Evolutionary conservation across 306 rosid genomes (phyloP).

Genomic region (Chamaecrista fasciculata): DNA sequence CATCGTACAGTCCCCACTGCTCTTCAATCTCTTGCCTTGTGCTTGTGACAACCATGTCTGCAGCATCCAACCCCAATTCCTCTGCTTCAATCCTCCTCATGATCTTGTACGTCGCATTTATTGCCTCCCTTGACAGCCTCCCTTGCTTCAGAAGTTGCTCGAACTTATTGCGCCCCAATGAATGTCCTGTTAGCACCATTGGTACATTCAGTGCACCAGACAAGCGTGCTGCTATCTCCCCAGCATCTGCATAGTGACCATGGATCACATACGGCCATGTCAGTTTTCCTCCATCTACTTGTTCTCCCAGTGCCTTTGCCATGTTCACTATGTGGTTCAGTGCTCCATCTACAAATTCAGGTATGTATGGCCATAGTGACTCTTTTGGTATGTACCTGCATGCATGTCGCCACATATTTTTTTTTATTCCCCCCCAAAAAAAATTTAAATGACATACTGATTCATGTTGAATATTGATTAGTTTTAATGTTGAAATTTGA

Average conservation of each 20-base stretch:
- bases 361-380: slow-evolving; percentile 78
- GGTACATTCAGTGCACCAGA: slow-evolving; percentile 82
- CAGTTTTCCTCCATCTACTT: slow-evolving; percentile 57
- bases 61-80: slow-evolving; percentile 71
- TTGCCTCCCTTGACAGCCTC: slow-evolving; percentile 61
- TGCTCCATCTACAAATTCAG: slow-evolving; percentile 74
- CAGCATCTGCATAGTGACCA: slow-evolving; percentile 86
- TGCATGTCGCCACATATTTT: no score
- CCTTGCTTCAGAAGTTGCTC: slow-evolving; percentile 81
- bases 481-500: no score
- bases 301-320: slow-evolving; percentile 75
- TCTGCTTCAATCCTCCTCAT: slow-evolving; percentile 73
- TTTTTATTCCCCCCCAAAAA: no score
- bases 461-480: no score
- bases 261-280: slow-evolving; percentile 76
- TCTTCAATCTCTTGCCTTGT: slow-evolving; percentile 89
- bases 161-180: slow-evolving; percentile 74
- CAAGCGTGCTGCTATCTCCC: slow-evolving; percentile 62
- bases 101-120: slow-evolving; percentile 67
- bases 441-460: no score
- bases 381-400: slow-evolving; percentile 74
- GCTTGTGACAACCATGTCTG: slow-evolving; percentile 85
- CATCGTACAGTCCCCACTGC: slow-evolving; percentile 83
- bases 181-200: slow-evolving; percentile 81
- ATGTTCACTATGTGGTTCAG: slow-evolving; percentile 65